Evolutionary conservation across 1,284 basidiomycete genomes (phyloP).

Genomic region (Apiotrichum akiyoshidainum): DNA sequence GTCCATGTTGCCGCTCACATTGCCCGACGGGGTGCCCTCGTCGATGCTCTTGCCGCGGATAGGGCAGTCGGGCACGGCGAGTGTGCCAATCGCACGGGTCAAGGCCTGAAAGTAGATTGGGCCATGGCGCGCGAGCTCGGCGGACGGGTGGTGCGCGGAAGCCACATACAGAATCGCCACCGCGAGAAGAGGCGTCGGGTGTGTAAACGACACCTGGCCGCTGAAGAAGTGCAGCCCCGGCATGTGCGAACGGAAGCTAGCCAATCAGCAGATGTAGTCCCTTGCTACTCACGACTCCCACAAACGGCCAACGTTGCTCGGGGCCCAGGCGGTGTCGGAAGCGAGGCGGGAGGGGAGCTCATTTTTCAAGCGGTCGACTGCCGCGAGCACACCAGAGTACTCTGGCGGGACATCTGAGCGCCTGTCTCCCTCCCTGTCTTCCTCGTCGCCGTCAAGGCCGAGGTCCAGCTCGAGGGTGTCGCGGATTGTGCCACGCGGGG

Average conservation of each 20-base stretch:
- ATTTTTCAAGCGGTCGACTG: constrained; percentile 15
- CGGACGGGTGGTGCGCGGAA: constrained; percentile 18
- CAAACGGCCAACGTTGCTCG: constrained; percentile 3
- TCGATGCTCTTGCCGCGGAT: constrained; percentile 4
- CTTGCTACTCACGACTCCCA: constrained; percentile 19
- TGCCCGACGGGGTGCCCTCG: constrained; percentile 7
- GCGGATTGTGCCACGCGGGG: background rate
- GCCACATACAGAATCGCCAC: constrained; percentile 24
- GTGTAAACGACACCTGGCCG: constrained; percentile 24
- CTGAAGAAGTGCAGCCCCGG: constrained; percentile 26
- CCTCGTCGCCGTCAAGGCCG: constrained; percentile 2
- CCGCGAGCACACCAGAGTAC: constrained; percentile 14
- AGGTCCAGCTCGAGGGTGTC: constrained; percentile 11
- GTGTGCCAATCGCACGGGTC: constrained; percentile 16
- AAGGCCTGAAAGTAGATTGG: constrained; percentile 22
- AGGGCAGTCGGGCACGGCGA: constrained; percentile 18
- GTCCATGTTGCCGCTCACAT: constrained; percentile 21
- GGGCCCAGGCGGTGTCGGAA: constrained; percentile 14
- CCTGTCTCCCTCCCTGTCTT: background rate
- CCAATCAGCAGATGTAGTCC: background rate
- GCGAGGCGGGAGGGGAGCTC: constrained; percentile 18
- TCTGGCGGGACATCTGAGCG: background rate
- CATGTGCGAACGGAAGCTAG: constrained; percentile 26
- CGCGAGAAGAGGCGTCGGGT: constrained; percentile 23
- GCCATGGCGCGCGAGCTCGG: constrained; percentile 18